Conservation (phyloP, 805 yeast species). For the Candida nitratophila region DNA sequence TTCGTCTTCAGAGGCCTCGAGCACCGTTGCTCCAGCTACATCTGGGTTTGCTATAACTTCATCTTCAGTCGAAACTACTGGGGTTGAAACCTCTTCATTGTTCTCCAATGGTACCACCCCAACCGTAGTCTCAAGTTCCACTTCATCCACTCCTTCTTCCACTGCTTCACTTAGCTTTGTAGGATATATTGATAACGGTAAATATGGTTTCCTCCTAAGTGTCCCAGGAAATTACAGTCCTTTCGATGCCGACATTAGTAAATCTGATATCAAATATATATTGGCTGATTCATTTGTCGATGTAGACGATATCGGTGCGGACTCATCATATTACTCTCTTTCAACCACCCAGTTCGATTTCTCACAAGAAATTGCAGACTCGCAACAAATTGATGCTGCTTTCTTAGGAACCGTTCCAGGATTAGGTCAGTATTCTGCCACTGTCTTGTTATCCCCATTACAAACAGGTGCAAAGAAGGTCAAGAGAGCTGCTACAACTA, state of each 20-base stretch:
- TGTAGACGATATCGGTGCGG: neutral
- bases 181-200: neutral
- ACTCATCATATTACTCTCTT: neutral
- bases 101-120: neutral
- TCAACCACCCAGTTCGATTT: neutral
- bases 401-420: neutral
- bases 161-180: neutral
- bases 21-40: too few relatives aligned
- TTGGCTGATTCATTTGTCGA: neutral
- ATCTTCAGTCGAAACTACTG: neutral
- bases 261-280: neutral
- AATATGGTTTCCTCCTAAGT: neutral
- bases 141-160: neutral
- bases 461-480: neutral
- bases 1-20: too few relatives aligned
- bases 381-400: neutral
- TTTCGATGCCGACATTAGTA: neutral
- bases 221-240: neutral
- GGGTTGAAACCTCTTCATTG: neutral
- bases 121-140: neutral
- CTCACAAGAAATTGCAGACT: neutral
- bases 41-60: too few relatives aligned
- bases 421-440: neutral
- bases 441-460: neutral
- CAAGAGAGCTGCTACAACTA: neutral